Base-by-base conservation (phyloP, 306 rosid species). In the Myrica gale region DNA sequence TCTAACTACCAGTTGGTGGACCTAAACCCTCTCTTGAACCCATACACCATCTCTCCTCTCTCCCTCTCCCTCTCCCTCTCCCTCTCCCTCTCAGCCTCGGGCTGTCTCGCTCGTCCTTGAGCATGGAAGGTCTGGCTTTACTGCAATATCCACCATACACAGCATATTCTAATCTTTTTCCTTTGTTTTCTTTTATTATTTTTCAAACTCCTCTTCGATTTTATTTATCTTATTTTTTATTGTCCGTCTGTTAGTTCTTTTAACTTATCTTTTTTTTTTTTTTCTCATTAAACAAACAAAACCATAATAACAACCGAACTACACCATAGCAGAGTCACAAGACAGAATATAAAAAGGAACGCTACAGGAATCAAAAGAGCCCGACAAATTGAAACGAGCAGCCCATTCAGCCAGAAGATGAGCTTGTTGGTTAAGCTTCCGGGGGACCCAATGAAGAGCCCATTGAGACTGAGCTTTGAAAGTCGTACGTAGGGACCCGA, bases 1-100 rank as follows among this genome's bases (percentile, higher is more conserved):
- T 77, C 79, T 84, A 91, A 84, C 96, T n/a, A 87, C 90, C 91
- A 87, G 91, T 91, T 81, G 91, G 91, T 91, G 73, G 76, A 87
- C 82, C 87, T 80, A 72, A 82, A 84, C 83, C 83, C 80, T 71
- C 75, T 48, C 87, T 71, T 78, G 84, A 83, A 78, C 86, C 89
- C 62, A 23, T 39, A 55, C 55, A 72, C 74, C 85, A 19, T 63
- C 60, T 66, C 74, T 45, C 60, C 48, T 45, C 50, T 52, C 37
- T 74, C 76, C 57, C 41, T 74, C 69, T 70, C 53, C 71, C 8
- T 48, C 69, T 73, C 26, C n/a, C n/a, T n/a, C n/a, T n/a, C n/a
- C n/a, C 56, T 55, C 47, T 48, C 65, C 71, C 78, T 54, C 72
- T 52, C 62, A n/a, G 11, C 26, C 79, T 56, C 68, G 13, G 51